Evolutionary conservation across 148 eudicot genomes (phyloP), one percentile per base, ranked within the genome.

Genomic region (Chenopodium quinoa): DNA sequence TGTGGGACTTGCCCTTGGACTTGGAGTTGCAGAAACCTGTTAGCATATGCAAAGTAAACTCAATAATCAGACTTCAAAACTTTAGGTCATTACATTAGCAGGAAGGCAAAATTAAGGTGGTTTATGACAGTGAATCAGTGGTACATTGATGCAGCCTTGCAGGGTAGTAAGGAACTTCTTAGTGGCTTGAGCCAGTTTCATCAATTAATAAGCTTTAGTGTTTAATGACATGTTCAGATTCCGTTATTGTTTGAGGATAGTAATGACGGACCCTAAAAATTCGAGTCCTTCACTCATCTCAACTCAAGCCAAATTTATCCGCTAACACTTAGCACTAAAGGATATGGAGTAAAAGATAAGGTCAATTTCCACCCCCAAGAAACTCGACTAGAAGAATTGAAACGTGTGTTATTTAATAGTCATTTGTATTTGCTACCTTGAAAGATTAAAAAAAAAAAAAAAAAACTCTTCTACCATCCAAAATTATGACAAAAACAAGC

Each of bases 11-110:
- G 75, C 48, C 14, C 23, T 46, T 8, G 80, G 68, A 63, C 79
- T 75, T 50, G 63, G 69, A 32, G 71, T 23, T n/a, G 76, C 58
- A 0, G 73, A 67, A 48, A 5, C 17, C 85, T 82, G 83, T 32
- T 23, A 22, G 31, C 63, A 69, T 58, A 69, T 14, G 66, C n/a
- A 40, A 20, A 66, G 0, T 9, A 71, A 71, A 19, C 5, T 8
- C 5, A 20, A 37, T 19, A 13, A 25, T 73, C 10, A 60, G 31
- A 10, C 14, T 40, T 19, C 52, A 37, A 37, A 37, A 37, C 40
- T 37, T 37, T 37, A 34, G 73, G 8, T 71, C 58, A 48, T 67
- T 40, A 75, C 66, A 12, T 3, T 12, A 23, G 58, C 32, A 8
- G 0, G 17, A 0, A 34, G 34, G 46, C 25, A 54, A 60, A 32